A percentile compares a stretch with the other conserved stretches of the same genome.
Evolutionary conservation across 805 yeast genomes (phyloP).

Genomic region (Suhomyces vadensis): DNA sequence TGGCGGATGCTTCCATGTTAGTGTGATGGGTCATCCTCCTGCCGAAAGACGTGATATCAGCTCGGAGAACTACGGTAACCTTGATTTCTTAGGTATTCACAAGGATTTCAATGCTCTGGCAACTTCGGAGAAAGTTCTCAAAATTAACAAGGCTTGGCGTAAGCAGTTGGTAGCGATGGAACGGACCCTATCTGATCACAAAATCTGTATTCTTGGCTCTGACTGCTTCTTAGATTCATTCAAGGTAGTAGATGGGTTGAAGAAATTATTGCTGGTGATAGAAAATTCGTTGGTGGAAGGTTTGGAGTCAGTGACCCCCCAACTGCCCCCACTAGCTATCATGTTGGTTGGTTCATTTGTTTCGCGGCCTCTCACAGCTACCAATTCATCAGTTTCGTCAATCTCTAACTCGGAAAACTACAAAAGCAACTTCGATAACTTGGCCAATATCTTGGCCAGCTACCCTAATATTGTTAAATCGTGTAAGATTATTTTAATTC

Average conservation of each 20-base stretch:
- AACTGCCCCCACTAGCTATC: slow-evolving; percentile 59
- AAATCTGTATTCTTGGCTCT: slow-evolving; percentile 71
- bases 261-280: slow-evolving; percentile 57
- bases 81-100: slow-evolving; percentile 63
- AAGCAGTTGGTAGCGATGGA: slow-evolving; percentile 59
- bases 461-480: slow-evolving; percentile 53
- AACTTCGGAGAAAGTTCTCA: slow-evolving; percentile 41
- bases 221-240: slow-evolving; percentile 66
- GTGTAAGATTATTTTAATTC: slow-evolving; percentile 69
- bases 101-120: slow-evolving; percentile 18
- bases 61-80: slow-evolving; percentile 70
- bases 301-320: slow-evolving; percentile 29
- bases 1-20: slow-evolving; percentile 63
- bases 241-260: slow-evolving; percentile 60
- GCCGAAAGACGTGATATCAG: slow-evolving; percentile 72
- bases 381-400: slow-evolving; percentile 49
- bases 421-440: slow-evolving; percentile 67
- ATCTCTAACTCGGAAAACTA: slow-evolving; percentile 56
- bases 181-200: slow-evolving; percentile 53
- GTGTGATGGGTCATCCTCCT: slow-evolving; percentile 83
- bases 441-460: slow-evolving; percentile 64
- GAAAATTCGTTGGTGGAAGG: slow-evolving; percentile 42
- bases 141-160: slow-evolving; percentile 62
- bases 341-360: slow-evolving; percentile 81
- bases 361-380: slow-evolving; percentile 61